Percentiles rank a stretch among this genome's conserved stretches.
These are phyloP conservation scores for Polytrichum formosum DNA, from an alignment of 225 moss, liverwort and hornwort genomes.

Conservation along the genomic window DNA sequence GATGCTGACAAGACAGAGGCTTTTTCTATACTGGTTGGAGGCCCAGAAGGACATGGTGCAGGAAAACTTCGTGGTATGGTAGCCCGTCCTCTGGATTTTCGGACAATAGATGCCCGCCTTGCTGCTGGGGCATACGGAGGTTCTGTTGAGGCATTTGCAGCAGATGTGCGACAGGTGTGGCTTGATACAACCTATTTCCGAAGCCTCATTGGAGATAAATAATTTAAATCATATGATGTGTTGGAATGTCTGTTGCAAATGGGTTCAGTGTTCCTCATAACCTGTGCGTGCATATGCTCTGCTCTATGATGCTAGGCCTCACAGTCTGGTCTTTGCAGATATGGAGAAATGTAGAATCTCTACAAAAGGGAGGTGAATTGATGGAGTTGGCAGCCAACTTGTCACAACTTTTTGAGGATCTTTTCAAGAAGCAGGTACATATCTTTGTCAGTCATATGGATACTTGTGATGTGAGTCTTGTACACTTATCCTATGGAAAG, in stretches of 20 bases:
- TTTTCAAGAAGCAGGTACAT: slow-evolving; percentile 80
- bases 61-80: slow-evolving; percentile 71
- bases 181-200: too few species aligned
- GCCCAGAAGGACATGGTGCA: slow-evolving; percentile 56
- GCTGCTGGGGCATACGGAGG: slow-evolving; percentile 95
- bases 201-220: too few species aligned
- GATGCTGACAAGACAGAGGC: slow-evolving; percentile 58
- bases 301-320: neutral
- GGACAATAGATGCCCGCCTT: slow-evolving; percentile 93
- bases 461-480: slow-evolving; percentile 2
- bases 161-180: slow-evolving; percentile 88
- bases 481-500: too few species aligned
- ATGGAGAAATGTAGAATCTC: slow-evolving; percentile 82
- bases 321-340: slow-evolving; percentile 50
- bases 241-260: neutral
- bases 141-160: slow-evolving; percentile 86
- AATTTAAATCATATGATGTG: slow-evolving; percentile 10
- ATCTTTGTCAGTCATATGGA: too few species aligned
- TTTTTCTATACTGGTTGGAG: slow-evolving; percentile 58
- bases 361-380: slow-evolving; percentile 72
- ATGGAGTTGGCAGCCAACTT: slow-evolving; percentile 57
- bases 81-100: slow-evolving; percentile 96
- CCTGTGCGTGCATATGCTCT: too few species aligned
- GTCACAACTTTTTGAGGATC: slow-evolving; percentile 77
- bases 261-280: too few species aligned